Base-by-base conservation (phyloP, 2,329 filamentous ascomycete genomes). In the Nigrospora oryzae region DNA sequence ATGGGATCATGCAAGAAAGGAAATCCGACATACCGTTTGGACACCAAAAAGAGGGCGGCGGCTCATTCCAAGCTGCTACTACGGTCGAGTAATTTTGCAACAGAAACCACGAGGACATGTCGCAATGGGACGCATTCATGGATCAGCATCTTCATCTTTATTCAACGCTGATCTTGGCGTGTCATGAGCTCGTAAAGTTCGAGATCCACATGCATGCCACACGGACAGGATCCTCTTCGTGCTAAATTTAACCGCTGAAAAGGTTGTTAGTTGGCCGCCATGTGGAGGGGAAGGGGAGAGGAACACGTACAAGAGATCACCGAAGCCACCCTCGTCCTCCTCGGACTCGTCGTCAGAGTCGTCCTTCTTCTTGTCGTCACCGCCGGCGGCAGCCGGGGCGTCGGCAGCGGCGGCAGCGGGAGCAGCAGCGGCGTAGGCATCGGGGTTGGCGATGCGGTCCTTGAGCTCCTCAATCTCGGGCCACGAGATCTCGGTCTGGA, bases 391-490 rank as follows among this genome's bases (percentile, higher is more conserved):
- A 51, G 71, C 75, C 45, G 67, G 69, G 51, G 69, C 71, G 49
- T 69, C 67, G 40, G 70, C 65, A 43, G 71, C 70, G 46, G 79
- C 73, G 46, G 83, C 84, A 53, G 67, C 80, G 47, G 91, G 89
- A 55, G 85, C 89, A 55, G 90, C 76, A 40, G 88, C 68, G 54
- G 91, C 93, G 70, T 97, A 98, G 45, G 89, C 89, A 45, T 98
- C 93, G 59, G 94, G 94, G 83, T 98, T 97, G 74, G 89, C 89
- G 63, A 98, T 96, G 69, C 93, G 89, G 77, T 98, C 93, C 86
- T 98, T 98, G 76, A 98, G 86, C 74, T 95, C 80, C 64, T 94
- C 83, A 64, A 98, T 95, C 72, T 88, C 89, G 62, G 90, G 83
- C 91, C 93, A 98, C 73, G 82, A 84, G 79, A 84, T 85, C 57